Evolutionary conservation across 208 protist species (phyloP).

Genomic region (Acanthamoeba castellanii): DNA sequence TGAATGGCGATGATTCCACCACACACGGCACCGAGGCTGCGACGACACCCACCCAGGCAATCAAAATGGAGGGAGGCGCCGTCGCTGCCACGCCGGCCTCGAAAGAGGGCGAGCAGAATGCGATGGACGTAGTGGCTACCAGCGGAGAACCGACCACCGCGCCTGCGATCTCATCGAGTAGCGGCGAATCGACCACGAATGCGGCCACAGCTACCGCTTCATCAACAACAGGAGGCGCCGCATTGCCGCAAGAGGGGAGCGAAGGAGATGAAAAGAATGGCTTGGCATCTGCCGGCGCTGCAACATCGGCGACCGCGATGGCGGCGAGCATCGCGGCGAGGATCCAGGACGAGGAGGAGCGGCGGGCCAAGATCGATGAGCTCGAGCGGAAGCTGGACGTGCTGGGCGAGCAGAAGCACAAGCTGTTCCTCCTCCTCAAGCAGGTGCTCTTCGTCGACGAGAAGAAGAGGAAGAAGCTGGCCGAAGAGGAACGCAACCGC

Average conservation of each 20-base stretch:
- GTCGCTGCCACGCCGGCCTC: too few relatives aligned
- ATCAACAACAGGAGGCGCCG: not conserved
- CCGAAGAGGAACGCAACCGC: constrained; percentile 5
- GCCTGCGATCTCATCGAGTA: not conserved
- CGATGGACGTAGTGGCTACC: too few relatives aligned
- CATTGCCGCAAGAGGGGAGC: not conserved
- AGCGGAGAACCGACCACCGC: not conserved
- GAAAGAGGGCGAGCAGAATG: too few relatives aligned
- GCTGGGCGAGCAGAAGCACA: constrained; percentile 49
- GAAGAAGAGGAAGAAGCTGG: not conserved
- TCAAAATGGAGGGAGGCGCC: too few relatives aligned
- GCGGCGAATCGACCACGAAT: not conserved
- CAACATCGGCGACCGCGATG: not conserved
- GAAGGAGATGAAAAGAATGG: too few relatives aligned
- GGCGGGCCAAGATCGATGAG: not conserved
- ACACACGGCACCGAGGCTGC: not conserved
- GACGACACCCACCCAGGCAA: too few relatives aligned
- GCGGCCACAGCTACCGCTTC: not conserved
- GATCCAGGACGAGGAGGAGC: not conserved
- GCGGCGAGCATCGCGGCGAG: not conserved
- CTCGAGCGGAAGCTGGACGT: not conserved
- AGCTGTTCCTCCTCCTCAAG: constrained; percentile 51
- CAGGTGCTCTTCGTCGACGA: constrained; percentile 57
- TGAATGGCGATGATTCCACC: not conserved
- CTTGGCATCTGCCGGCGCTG: not conserved